Evolutionary conservation across 1,284 basidiomycete genomes (phyloP).

Genomic region (Microbotryomycetes sp.): DNA sequence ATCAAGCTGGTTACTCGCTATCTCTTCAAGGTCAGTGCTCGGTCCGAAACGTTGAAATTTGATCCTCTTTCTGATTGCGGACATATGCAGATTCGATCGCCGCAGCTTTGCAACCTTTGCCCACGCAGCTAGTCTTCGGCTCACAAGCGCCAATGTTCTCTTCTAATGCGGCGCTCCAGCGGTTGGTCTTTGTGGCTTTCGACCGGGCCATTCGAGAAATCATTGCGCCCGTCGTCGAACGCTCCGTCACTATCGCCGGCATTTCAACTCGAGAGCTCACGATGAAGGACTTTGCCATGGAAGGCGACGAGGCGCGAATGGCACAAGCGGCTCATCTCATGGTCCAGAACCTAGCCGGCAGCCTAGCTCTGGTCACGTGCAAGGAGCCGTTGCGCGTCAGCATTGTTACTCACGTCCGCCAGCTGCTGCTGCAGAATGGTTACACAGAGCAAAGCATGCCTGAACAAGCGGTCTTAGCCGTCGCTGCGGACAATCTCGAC

Average conservation of each 20-base stretch:
- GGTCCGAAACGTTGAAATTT: too few relatives aligned
- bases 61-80: neutral
- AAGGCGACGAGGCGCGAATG: conserved; percentile 82
- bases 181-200: conserved; percentile 82
- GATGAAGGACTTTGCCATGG: conserved; percentile 93
- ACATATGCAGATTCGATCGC: conserved; percentile 46
- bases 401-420: conserved; percentile 80
- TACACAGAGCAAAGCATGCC: conserved; percentile 62
- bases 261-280: conserved; percentile 96
- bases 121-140: conserved; percentile 70
- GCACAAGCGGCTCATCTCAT: conserved; percentile 89
- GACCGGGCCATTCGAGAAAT: conserved; percentile 97
- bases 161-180: conserved; percentile 76
- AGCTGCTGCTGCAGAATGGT: conserved; percentile 70
- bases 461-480: conserved; percentile 57
- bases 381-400: conserved; percentile 94
- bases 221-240: conserved; percentile 92
- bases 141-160: conserved; percentile 55
- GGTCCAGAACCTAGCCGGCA: conserved; percentile 95
- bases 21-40: conserved; percentile 27
- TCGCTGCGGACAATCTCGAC: conserved; percentile 91
- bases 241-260: conserved; percentile 97
- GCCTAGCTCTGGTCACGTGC: conserved; percentile 93
- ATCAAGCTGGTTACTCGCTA: conserved; percentile 35
- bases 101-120: conserved; percentile 65